Percentiles rank a stretch among this genome's conserved stretches.
These are phyloP conservation scores for Daldinia loculata DNA, from an alignment of 495 filamentous ascomycete genomes.

Conservation along the genomic window DNA sequence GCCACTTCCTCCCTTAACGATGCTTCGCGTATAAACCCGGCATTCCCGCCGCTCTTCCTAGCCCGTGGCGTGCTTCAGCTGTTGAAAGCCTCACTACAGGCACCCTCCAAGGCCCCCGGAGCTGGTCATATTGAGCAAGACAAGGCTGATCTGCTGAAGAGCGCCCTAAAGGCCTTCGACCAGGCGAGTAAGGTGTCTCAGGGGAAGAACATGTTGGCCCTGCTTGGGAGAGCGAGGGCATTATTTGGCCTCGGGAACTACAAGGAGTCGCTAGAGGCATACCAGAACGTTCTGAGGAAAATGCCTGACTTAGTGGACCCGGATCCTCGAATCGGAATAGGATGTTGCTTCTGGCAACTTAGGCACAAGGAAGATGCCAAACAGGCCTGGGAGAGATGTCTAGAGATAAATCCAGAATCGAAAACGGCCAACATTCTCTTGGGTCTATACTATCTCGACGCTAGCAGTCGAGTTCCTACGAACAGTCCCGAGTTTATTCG, in stretches of 20 bases:
- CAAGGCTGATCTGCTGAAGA: conserved; percentile 78
- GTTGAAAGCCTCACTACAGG: conserved; percentile 83
- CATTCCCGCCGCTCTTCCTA: conserved; percentile 85
- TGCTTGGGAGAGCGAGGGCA: conserved; percentile 84
- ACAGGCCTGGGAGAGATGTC: conserved; percentile 83
- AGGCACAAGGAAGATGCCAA: conserved; percentile 93
- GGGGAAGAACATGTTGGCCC: conserved; percentile 87
- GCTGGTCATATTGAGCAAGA: conserved; percentile 74
- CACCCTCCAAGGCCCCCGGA: conserved; percentile 70
- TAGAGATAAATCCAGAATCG: conserved; percentile 87
- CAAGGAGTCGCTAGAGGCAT: conserved; percentile 79
- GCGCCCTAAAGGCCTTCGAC: conserved; percentile 89
- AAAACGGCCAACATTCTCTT: conserved; percentile 92
- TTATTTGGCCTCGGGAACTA: conserved; percentile 85
- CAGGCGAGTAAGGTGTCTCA: conserved; percentile 85
- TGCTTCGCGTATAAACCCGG: conserved; percentile 89
- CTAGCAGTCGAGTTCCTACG: conserved; percentile 79
- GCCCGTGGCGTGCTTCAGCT: conserved; percentile 92
- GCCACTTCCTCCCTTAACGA: conserved; percentile 92
- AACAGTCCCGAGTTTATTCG: conserved; percentile 77
- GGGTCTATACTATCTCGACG: conserved; percentile 85
- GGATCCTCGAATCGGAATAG: conserved; percentile 93
- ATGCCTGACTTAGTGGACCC: conserved; percentile 92
- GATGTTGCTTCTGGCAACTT: conserved; percentile 94
- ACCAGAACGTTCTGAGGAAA: conserved; percentile 84